These are phyloP conservation scores for Sungouiella blattae DNA, from an alignment of 805 yeast genomes.

Conservation along the genomic window DNA sequence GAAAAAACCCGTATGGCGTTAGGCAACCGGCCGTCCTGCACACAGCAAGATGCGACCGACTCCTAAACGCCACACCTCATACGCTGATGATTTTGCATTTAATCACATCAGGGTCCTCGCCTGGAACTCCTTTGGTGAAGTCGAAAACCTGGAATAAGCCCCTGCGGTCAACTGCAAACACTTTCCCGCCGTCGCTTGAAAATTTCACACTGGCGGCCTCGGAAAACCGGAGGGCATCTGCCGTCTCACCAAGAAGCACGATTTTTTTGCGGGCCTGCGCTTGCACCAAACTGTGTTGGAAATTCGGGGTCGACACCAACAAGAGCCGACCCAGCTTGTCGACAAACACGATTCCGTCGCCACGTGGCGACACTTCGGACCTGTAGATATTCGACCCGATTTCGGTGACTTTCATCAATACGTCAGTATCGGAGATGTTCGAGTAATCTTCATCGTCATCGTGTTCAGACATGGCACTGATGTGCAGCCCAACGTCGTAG, in stretches of 20 bases:
- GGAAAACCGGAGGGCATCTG: constrained; percentile 64
- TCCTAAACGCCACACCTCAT: too few relatives aligned
- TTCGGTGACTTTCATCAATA: constrained; percentile 60
- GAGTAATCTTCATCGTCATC: constrained; percentile 8
- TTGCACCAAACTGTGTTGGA: constrained; percentile 15
- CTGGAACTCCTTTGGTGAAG: constrained; percentile 81
- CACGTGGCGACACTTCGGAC: constrained; percentile 75
- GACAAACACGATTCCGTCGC: constrained; percentile 78
- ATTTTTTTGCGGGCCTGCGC: constrained; percentile 42
- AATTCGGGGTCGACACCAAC: constrained; percentile 59
- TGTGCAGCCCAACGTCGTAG: constrained; percentile 4
- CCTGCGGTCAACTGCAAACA: constrained; percentile 74
- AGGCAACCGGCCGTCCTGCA: too few relatives aligned
- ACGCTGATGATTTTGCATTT: constrained; percentile 56
- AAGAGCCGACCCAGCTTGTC: constrained; percentile 77
- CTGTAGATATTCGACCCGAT: constrained; percentile 77
- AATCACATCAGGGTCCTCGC: constrained; percentile 60
- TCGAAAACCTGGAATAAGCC: constrained; percentile 79
- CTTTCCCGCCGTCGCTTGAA: constrained; percentile 76
- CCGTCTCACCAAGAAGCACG: constrained; percentile 71
- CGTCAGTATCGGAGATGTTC: constrained; percentile 27
- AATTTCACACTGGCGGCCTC: constrained; percentile 80
- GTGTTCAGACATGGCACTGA: background rate
- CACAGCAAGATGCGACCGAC: too few relatives aligned
- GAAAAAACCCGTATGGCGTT: constrained; percentile 1